Base-by-base conservation (phyloP, 345 rosid species). In the Aquilaria sinensis region DNA sequence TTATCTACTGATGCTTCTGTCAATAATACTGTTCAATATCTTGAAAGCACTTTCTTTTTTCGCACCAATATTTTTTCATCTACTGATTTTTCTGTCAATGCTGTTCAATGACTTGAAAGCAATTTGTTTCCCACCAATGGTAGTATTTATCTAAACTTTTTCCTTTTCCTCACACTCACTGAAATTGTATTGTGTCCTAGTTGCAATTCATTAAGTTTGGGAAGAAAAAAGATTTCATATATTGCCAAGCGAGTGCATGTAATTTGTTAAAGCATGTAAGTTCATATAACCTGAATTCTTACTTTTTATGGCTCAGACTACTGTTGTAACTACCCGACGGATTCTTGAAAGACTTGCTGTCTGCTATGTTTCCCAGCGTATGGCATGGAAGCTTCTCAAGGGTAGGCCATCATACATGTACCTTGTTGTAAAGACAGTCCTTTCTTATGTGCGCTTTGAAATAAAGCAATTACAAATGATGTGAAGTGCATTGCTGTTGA, bases 361-460 rank as follows among this genome's bases (percentile, higher is more conserved):
- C 53, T 80, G 81, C 71, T 77, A 86, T 79, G 82, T 80, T 69
- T 94, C 97, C 34, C 96, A 82, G 75, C 85, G 88, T 70, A 78
- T 84, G 79, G 99, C 99, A 37, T 94, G 97, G 97, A 90, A 94
- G 76, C 96, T 94, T 75, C 86, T 94, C 31, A 94, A 94, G 78
- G 99, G 96, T 94, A 86, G 29, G 74, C 57, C 53, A 34, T 6
- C 34, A 47, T 60, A 16, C 61, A 1, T 3, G 53, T 14, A 57
- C 50, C 29, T 41, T n/a, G 33, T 13, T 6, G 55, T 49, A 5
- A 29, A 1, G 33, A 15, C 46, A 53, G 60, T 55, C 5, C 14
- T 55, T 47, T 37, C 5, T 37, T 37, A 4, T 5, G 8, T 61
- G 55, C 31, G 31, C 8, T 5, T 13, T 52, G 14, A 29, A 52